These are phyloP conservation scores for Curvularia hawaiiensis DNA, from an alignment of 2,329 filamentous ascomycete genomes.

Conservation along the genomic window DNA sequence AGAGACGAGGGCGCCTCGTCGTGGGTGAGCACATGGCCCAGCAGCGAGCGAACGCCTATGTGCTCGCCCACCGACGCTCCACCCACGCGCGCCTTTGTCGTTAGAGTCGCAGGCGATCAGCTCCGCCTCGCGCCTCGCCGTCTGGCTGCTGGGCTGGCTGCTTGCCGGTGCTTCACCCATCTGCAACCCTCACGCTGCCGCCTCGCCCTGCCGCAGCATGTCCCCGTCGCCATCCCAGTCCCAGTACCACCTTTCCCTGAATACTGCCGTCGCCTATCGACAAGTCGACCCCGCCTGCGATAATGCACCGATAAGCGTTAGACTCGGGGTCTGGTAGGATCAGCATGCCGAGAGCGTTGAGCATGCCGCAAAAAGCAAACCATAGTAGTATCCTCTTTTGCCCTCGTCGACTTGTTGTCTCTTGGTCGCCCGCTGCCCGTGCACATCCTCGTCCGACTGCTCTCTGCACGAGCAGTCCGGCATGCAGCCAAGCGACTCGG, in stretches of 20 bases:
- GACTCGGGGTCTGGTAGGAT: slow-evolving; percentile 24
- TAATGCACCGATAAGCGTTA: slow-evolving; percentile 38
- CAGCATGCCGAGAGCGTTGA: slow-evolving; percentile 26
- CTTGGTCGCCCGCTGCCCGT: slow-evolving; percentile 8
- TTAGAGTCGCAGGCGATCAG: neutral
- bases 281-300: slow-evolving; percentile 28
- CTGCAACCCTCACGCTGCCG: slow-evolving; percentile 19
- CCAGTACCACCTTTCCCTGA: slow-evolving; percentile 23
- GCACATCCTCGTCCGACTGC: slow-evolving; percentile 9
- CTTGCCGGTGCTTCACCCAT: neutral
- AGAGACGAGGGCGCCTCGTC: slow-evolving; percentile 6
- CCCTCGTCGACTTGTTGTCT: slow-evolving; percentile 11
- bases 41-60: slow-evolving; percentile 15
- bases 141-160: slow-evolving; percentile 7
- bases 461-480: slow-evolving; percentile 13
- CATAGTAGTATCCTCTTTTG: neutral
- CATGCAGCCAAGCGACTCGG: slow-evolving; percentile 16
- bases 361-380: slow-evolving; percentile 29
- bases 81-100: slow-evolving; percentile 10
- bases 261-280: slow-evolving; percentile 30
- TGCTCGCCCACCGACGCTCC: slow-evolving; percentile 28
- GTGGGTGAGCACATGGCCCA: slow-evolving; percentile 11
- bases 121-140: slow-evolving; percentile 11
- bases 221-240: slow-evolving; percentile 10
- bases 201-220: slow-evolving; percentile 29